A percentile compares a stretch with the other conserved stretches of the same genome.
These are phyloP conservation scores for Rhodotorula mucilaginosa DNA, from an alignment of 1,284 basidiomycete genomes.

Conservation along the genomic window DNA sequence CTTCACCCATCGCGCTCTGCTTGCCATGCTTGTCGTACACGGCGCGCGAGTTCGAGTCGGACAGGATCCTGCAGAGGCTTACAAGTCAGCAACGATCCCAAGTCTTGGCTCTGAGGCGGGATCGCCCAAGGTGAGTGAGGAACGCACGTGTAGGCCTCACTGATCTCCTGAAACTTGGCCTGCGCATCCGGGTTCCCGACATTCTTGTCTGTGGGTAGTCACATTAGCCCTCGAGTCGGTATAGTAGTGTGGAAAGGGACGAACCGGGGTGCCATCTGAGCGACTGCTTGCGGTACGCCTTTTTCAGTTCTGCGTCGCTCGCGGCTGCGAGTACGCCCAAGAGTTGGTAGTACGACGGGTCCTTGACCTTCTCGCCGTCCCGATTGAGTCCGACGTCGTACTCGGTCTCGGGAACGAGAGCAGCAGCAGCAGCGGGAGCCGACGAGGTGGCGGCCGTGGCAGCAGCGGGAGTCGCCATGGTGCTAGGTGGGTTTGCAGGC, in stretches of 20 bases:
- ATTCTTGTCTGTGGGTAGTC: constrained; percentile 68
- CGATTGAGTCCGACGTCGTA: constrained; percentile 23
- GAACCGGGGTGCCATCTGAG: constrained; percentile 68
- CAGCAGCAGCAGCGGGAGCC: neutral
- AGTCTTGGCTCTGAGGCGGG: neutral
- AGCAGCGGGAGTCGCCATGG: neutral
- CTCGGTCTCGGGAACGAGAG: neutral
- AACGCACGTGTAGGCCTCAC: constrained; percentile 54
- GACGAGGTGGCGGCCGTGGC: neutral
- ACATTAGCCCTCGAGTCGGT: neutral
- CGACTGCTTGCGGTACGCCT: constrained; percentile 91
- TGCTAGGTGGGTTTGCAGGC: neutral
- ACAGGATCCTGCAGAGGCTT: constrained; percentile 41
- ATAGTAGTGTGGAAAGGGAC: neutral
- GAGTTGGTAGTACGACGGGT: constrained; percentile 20
- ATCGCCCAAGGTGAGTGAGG: neutral
- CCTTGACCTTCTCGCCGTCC: constrained; percentile 24
- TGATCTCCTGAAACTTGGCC: constrained; percentile 85
- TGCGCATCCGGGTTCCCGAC: constrained; percentile 47
- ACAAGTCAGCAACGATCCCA: constrained; percentile 24
- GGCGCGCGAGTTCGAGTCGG: constrained; percentile 69
- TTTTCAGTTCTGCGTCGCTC: constrained; percentile 49
- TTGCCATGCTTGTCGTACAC: constrained; percentile 84
- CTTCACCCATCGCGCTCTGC: constrained; percentile 35
- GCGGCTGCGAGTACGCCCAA: constrained; percentile 25